These are phyloP conservation scores for Suillus hirtellus DNA, from an alignment of 768 basidiomycete genomes.

Conservation along the genomic window DNA sequence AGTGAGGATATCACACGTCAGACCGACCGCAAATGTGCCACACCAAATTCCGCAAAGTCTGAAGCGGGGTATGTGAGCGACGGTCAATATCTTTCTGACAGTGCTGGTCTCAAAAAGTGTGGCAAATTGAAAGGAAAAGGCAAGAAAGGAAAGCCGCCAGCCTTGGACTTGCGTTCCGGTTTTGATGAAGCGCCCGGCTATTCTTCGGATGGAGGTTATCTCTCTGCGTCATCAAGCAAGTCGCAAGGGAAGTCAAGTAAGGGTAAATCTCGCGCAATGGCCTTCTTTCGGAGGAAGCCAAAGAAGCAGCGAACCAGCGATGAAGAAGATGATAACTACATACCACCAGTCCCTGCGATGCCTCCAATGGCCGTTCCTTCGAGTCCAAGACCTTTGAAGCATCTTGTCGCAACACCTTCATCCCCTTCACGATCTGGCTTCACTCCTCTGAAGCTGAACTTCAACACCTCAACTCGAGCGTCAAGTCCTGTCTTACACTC, in stretches of 20 bases:
- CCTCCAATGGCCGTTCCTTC: conserved; percentile 29
- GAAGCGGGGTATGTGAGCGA: conserved; percentile 32
- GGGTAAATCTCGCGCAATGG: conserved; percentile 33
- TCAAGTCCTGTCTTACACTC: conserved; percentile 21
- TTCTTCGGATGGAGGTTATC: conserved; percentile 32
- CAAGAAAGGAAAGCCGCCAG: conserved; percentile 22
- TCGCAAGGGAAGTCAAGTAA: conserved; percentile 31
- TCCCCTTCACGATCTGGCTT: conserved; percentile 32
- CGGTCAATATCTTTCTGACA: conserved; percentile 33
- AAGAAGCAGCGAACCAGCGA: conserved; percentile 30
- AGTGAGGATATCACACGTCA: conserved; percentile 25
- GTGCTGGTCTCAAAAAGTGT: conserved; percentile 19
- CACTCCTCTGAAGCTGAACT: conserved; percentile 26
- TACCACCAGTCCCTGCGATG: conserved; percentile 35
- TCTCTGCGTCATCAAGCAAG: conserved; percentile 36
- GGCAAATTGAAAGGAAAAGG: conserved; percentile 24
- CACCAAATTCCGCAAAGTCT: conserved; percentile 14
- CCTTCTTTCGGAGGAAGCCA: conserved; percentile 33
- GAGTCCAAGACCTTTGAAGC: conserved; percentile 30
- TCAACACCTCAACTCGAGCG: conserved; percentile 19
- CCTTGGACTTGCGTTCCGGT: conserved; percentile 18
- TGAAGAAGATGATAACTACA: conserved; percentile 30
- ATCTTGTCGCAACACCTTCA: conserved; percentile 21
- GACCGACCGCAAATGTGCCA: conserved; percentile 15
- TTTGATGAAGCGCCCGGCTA: conserved; percentile 25